A percentile compares a stretch with the other conserved stretches of the same genome.
phyloP scores from a whole-genome alignment of 371 early-diverging fungal species.

The Paramicrosporidium saccamoebae region DNA sequence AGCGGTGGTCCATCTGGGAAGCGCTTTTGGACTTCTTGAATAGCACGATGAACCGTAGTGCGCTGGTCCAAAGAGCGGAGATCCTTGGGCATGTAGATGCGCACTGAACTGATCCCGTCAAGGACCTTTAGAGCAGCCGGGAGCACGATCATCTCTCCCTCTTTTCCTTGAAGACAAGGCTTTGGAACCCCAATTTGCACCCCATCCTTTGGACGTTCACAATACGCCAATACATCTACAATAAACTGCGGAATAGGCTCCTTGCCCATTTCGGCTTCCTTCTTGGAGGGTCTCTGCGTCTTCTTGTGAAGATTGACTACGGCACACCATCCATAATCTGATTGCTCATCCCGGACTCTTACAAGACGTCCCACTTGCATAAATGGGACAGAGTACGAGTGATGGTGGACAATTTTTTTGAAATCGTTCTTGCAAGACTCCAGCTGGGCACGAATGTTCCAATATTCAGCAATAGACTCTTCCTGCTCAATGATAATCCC shows the following conservation, averaged over 20 bases:
- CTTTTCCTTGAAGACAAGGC: slow-evolving; percentile 16
- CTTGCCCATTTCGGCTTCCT: slow-evolving; percentile 5
- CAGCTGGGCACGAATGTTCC: slow-evolving; percentile 33
- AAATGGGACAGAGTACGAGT: slow-evolving; percentile 35
- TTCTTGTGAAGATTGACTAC: slow-evolving; percentile 22
- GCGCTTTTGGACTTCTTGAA: slow-evolving; percentile 29
- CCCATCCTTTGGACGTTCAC: slow-evolving; percentile 17
- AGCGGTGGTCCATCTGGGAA: slow-evolving; percentile 35
- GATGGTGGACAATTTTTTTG: slow-evolving; percentile 43
- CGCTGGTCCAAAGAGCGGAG: slow-evolving; percentile 16
- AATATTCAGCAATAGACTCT: slow-evolving; percentile 25
- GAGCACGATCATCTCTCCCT: slow-evolving; percentile 31
- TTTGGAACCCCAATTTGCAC: slow-evolving; percentile 8
- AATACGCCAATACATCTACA: slow-evolving; percentile 46
- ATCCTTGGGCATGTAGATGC: slow-evolving; percentile 35
- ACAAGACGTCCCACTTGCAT: slow-evolving; percentile 39
- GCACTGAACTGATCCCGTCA: slow-evolving; percentile 32
- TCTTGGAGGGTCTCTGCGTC: slow-evolving; percentile 6
- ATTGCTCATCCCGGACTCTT: slow-evolving; percentile 7
- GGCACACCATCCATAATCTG: slow-evolving; percentile 81
- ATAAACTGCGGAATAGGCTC: slow-evolving; percentile 20
- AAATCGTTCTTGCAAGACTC: slow-evolving; percentile 20
- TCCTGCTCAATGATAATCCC: slow-evolving; percentile 25
- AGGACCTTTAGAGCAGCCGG: slow-evolving; percentile 35
- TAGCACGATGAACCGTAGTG: slow-evolving; percentile 19